A percentile compares a stretch with the other conserved stretches of the same genome.
Evolutionary conservation across 2,329 filamentous ascomycete genomes (phyloP).

Genomic region (Alternaria arbusti): DNA sequence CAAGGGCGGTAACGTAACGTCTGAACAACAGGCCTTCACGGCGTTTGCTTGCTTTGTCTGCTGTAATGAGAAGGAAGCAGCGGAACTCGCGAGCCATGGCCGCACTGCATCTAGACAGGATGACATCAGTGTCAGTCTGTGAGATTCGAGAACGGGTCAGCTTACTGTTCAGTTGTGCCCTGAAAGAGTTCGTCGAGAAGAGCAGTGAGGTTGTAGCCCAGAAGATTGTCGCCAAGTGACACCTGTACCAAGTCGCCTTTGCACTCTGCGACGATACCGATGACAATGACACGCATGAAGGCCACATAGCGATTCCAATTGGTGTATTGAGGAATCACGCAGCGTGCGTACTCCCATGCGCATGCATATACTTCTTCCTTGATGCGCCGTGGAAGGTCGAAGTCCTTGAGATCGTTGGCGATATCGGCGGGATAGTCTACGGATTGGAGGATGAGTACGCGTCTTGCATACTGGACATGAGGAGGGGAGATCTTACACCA

Average conservation of each 20-base stretch:
- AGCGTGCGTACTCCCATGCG: constrained; percentile 29
- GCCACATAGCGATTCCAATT: constrained; percentile 28
- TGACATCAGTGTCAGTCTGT: background rate
- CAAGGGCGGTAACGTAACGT: constrained; percentile 37
- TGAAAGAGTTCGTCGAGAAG: background rate
- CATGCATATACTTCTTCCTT: constrained; percentile 21
- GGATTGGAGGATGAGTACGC: background rate
- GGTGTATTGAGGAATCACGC: constrained; percentile 28
- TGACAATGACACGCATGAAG: constrained; percentile 26
- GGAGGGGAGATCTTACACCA: background rate
- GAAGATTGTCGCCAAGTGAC: background rate
- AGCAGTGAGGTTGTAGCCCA: background rate
- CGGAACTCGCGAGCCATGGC: constrained; percentile 23
- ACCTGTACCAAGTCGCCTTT: constrained; percentile 18
- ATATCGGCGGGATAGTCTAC: background rate
- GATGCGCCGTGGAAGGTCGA: background rate
- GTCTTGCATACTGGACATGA: background rate
- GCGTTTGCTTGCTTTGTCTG: constrained; percentile 22
- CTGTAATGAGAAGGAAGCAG: constrained; percentile 20
- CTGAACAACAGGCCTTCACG: constrained; percentile 29
- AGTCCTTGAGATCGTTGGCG: background rate
- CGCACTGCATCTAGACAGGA: background rate
- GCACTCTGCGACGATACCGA: constrained; percentile 28
- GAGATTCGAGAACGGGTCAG: background rate
- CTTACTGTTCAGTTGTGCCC: background rate